Percentiles rank a stretch among this genome's conserved stretches.
phyloP scores from a whole-genome alignment of 352 stramenopile species.

The Phytopythium cucurbitacearum region DNA sequence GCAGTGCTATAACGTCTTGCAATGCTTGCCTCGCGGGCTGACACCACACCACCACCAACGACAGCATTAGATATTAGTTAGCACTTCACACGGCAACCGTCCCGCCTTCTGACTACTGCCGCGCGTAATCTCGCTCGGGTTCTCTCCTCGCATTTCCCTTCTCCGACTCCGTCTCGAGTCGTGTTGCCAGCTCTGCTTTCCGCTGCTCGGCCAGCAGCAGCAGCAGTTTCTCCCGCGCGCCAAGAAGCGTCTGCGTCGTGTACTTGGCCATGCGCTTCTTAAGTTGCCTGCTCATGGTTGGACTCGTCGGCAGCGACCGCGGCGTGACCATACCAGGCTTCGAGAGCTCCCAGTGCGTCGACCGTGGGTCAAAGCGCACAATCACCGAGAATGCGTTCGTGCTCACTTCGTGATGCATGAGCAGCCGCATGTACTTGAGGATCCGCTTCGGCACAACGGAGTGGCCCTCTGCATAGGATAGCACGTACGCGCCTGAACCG shows the following conservation, averaged over 20 bases:
- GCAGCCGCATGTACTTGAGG: slow-evolving; percentile 82
- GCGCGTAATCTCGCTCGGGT: too few relatives aligned
- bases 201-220: slow-evolving; percentile 36
- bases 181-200: slow-evolving; percentile 16
- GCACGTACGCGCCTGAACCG: slow-evolving; percentile 54
- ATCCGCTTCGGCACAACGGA: slow-evolving; percentile 74
- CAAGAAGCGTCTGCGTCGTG: slow-evolving; percentile 62
- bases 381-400: slow-evolving; percentile 85
- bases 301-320: slow-evolving; percentile 64
- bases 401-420: slow-evolving; percentile 83
- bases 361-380: slow-evolving; percentile 62
- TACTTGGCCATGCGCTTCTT: slow-evolving; percentile 77
- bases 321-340: slow-evolving; percentile 81
- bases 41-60: too few relatives aligned
- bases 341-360: slow-evolving; percentile 71
- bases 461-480: slow-evolving; percentile 72
- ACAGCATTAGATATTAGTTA: too few relatives aligned
- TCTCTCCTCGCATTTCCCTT: too few relatives aligned
- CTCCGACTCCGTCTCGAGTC: too few relatives aligned
- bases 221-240: slow-evolving; percentile 55
- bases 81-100: too few relatives aligned
- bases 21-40: too few relatives aligned
- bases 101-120: too few relatives aligned
- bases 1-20: too few relatives aligned
- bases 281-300: slow-evolving; percentile 62